Evolutionary conservation across 768 basidiomycete genomes (phyloP).

Genomic region (Artomyces pyxidatus): DNA sequence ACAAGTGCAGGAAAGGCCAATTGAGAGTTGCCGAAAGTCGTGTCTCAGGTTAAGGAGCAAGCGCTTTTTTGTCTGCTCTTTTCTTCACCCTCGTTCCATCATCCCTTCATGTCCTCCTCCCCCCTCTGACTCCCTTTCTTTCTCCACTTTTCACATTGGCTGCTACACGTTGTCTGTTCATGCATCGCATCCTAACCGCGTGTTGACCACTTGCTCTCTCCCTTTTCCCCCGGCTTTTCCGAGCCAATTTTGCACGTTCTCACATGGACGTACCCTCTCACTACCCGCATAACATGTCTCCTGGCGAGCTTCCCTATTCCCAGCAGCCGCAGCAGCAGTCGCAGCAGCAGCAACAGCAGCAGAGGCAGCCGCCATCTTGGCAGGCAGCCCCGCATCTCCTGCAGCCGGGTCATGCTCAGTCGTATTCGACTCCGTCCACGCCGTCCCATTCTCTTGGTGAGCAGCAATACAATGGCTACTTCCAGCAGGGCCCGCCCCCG

Average conservation of each 20-base stretch:
- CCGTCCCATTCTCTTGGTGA: constrained; percentile 16
- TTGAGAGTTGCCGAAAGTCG: no score
- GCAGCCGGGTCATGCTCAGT: constrained; percentile 12
- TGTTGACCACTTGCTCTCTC: constrained; percentile 9
- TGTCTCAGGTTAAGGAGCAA: no score
- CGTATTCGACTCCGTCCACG: constrained; percentile 9
- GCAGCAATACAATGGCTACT: constrained; percentile 15
- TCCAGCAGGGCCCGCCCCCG: constrained; percentile 13
- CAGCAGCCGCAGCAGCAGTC: constrained; percentile 23
- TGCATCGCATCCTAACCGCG: constrained; percentile 13
- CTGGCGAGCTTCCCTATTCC: constrained; percentile 24
- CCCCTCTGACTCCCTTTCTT: constrained; percentile 9
- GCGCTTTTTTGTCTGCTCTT: not conserved
- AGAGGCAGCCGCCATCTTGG: constrained; percentile 23
- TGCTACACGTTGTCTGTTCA: no score
- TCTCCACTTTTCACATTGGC: no score
- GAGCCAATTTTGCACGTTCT: constrained; percentile 1
- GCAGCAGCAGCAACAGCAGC: constrained; percentile 25
- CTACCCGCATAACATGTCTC: constrained; percentile 21
- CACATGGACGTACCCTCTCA: constrained; percentile 21
- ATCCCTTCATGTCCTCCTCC: constrained; percentile 14
- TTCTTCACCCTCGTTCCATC: constrained; percentile 3
- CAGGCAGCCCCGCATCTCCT: constrained; percentile 17
- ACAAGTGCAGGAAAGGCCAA: no score
- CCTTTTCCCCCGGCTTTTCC: constrained; percentile 1